A percentile compares a stretch with the other conserved stretches of the same genome.
These are phyloP conservation scores for Solanum acaule DNA, from an alignment of 257 asterid species.

Conservation along the genomic window DNA sequence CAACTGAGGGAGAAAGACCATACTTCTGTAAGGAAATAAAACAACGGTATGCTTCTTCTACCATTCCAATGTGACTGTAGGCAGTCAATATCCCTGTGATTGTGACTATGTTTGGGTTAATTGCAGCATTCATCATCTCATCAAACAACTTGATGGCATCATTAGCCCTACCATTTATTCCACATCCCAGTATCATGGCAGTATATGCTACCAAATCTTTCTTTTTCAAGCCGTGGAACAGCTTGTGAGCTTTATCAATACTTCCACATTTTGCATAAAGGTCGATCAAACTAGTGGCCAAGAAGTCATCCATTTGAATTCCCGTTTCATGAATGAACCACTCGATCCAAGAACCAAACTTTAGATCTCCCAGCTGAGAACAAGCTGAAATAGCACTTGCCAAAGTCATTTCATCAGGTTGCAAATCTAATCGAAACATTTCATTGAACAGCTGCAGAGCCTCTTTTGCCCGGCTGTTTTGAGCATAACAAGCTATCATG, in stretches of 20 bases:
- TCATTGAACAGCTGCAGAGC: constrained; percentile 61
- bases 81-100: no score
- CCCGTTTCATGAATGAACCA: constrained; percentile 43
- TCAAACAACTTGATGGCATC: constrained; percentile 61
- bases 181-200: constrained; percentile 84
- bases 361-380: constrained; percentile 71
- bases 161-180: constrained; percentile 60
- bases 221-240: constrained; percentile 33
- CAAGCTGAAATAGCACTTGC: constrained; percentile 73
- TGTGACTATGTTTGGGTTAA: no score
- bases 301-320: constrained; percentile 67
- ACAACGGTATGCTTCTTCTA: no score
- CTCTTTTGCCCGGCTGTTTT: constrained; percentile 56
- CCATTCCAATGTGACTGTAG: no score
- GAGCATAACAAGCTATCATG: constrained; percentile 76
- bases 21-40: no score
- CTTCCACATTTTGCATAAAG: constrained; percentile 68
- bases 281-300: constrained; percentile 74
- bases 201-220: constrained; percentile 74
- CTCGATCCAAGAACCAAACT: constrained; percentile 45
- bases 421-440: constrained; percentile 40
- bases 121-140: constrained; percentile 41
- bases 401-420: constrained; percentile 69
- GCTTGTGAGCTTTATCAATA: constrained; percentile 58
- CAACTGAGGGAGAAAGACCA: no score